phyloP scores from a whole-genome alignment of 805 yeast genomes.

The Maudiozyma bulderi region DNA sequence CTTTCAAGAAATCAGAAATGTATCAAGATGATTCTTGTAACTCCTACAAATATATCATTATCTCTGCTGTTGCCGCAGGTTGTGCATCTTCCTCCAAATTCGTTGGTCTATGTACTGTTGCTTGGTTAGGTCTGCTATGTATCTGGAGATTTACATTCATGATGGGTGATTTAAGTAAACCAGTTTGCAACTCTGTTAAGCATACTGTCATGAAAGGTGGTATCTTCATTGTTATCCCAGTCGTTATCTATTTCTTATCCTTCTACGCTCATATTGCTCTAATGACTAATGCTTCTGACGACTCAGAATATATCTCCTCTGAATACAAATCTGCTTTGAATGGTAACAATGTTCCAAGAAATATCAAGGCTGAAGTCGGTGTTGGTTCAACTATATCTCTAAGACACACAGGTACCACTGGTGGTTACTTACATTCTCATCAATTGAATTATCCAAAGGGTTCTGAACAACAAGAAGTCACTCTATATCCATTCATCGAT shows the following conservation, averaged over 20 bases:
- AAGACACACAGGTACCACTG: slow-evolving; percentile 61
- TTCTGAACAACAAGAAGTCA: slow-evolving; percentile 75
- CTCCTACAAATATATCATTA: slow-evolving; percentile 50
- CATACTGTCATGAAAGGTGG: slow-evolving; percentile 46
- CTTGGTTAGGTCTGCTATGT: slow-evolving; percentile 62
- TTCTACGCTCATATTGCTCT: slow-evolving; percentile 56
- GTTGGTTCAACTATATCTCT: slow-evolving; percentile 59
- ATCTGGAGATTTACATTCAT: slow-evolving; percentile 56
- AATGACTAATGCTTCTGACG: slow-evolving; percentile 55
- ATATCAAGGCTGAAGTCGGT: slow-evolving; percentile 60
- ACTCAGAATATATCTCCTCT: slow-evolving; percentile 59
- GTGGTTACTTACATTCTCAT: slow-evolving; percentile 80
- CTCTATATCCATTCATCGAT: slow-evolving; percentile 72
- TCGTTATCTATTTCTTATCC: slow-evolving; percentile 44
- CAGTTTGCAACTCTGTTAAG: slow-evolving; percentile 35
- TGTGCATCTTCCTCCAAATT: slow-evolving; percentile 66
- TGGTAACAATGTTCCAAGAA: slow-evolving; percentile 50
- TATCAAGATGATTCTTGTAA: slow-evolving; percentile 46
- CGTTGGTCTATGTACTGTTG: slow-evolving; percentile 72
- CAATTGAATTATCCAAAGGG: slow-evolving; percentile 61
- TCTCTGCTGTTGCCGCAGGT: slow-evolving; percentile 59
- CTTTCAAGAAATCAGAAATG: slow-evolving; percentile 55
- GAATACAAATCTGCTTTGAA: slow-evolving; percentile 58
- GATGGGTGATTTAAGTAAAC: slow-evolving; percentile 57
- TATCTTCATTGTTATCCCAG: slow-evolving; percentile 50